Conservation (phyloP, 2,329 filamentous ascomycete species). For the Apiospora pterosperma region DNA sequence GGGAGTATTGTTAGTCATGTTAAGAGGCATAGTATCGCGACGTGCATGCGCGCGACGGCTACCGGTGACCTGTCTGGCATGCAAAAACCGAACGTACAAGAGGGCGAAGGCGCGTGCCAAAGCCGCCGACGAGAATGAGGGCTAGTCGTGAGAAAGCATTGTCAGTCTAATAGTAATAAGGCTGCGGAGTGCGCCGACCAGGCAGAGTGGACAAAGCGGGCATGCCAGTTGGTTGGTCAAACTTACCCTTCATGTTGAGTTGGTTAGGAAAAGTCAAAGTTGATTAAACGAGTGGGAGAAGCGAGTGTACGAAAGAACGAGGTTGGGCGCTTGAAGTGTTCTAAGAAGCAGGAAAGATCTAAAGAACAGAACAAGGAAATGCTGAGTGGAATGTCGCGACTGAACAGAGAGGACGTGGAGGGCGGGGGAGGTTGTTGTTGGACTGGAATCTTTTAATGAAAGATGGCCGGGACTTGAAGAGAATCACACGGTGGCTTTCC, state of each 20-base stretch:
- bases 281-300: constrained; percentile 4
- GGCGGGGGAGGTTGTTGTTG: background rate
- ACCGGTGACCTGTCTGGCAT: background rate
- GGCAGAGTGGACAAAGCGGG: background rate
- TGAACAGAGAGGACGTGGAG: background rate
- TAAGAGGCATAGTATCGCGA: background rate
- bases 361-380: constrained; percentile 11
- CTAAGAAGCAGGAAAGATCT: constrained; percentile 11
- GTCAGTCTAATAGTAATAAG: constrained; percentile 11
- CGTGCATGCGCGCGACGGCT: background rate
- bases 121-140: constrained; percentile 98
- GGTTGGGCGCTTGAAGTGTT: constrained; percentile 15
- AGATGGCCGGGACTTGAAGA: background rate
- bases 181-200: background rate
- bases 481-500: constrained; percentile 7
- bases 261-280: constrained; percentile 6
- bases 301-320: constrained; percentile 2
- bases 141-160: constrained; percentile 47
- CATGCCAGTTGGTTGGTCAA: background rate
- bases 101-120: constrained; percentile 95
- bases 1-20: constrained; percentile 16
- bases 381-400: background rate
- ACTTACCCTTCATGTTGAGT: constrained; percentile 38
- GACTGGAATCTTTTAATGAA: constrained; percentile 1
- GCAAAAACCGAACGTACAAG: constrained; percentile 59